Percentiles rank a stretch among this genome's conserved stretches.
phyloP scores from a whole-genome alignment of 176 grass and related monocot species.

The Eleusine coracana region DNA sequence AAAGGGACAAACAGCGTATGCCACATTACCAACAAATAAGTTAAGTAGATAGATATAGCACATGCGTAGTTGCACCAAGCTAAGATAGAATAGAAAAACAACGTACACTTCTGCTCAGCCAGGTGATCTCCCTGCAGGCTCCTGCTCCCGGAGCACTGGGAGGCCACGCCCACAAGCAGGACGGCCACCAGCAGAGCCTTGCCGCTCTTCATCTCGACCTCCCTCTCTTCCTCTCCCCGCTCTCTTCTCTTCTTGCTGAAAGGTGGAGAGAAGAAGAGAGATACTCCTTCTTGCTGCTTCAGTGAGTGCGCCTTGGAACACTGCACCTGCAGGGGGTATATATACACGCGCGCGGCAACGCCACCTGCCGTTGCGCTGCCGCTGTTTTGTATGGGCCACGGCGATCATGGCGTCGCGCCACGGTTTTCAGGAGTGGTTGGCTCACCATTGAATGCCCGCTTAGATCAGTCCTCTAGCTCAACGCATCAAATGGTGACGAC shows the following conservation, averaged over 20 bases:
- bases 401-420: constrained; percentile 17
- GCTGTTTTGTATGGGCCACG: constrained; percentile 20
- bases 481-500: not conserved
- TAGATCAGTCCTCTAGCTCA: constrained; percentile 21
- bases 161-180: constrained; percentile 63
- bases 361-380: not conserved
- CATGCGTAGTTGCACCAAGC: too few species aligned
- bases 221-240: not conserved
- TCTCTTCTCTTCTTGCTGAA: not conserved
- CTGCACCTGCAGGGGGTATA: constrained; percentile 35
- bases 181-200: constrained; percentile 54
- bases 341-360: constrained; percentile 12
- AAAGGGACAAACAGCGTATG: not conserved
- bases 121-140: constrained; percentile 44
- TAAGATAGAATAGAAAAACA: not conserved
- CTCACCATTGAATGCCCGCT: constrained; percentile 30
- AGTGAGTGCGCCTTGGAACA: constrained; percentile 33
- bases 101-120: constrained; percentile 57
- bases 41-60: not conserved
- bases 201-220: constrained; percentile 26
- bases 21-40: not conserved
- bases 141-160: constrained; percentile 49
- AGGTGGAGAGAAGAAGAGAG: constrained; percentile 9
- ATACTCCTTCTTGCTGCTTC: constrained; percentile 22
- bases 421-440: constrained; percentile 35